Evolutionary conservation across 441 rosid species (phyloP), one percentile per base, ranked within the genome.

Genomic region (Populus hybrid): DNA sequence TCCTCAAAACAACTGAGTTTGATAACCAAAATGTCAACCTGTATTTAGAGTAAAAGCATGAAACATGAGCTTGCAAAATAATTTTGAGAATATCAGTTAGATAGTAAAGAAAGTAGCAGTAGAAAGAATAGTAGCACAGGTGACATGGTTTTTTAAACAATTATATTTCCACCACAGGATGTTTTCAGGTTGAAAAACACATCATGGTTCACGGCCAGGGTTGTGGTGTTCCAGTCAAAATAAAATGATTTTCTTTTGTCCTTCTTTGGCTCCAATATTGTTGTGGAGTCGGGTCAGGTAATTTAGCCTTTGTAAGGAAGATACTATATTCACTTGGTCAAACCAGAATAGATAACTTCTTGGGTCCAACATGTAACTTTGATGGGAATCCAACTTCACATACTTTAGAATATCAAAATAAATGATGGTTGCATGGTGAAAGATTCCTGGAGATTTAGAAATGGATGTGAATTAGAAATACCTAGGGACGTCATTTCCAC

Each of bases 401-500:
- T 61, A 30, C 50, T 57, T 50, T 23, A 67, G 65, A 72, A 65
- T 2, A 7, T 28, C 66, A 23, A 78, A 66, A 68, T 46, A n/a
- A 67, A 46, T 3, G n/a, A 32, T 74, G 40, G 23, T 19, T 46
- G 26, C 12, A 68, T 21, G 46, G 42, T 38, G 28, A 78, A 67
- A 61, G 77, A 69, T 50, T 66, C 67, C 19, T 2, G 63, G 75
- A 73, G 74, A 67, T 24, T 36, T 24, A 21, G 30, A 71, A 69
- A 57, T 67, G 68, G 64, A 74, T 30, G 67, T 67, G 70, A 70
- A 16, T 7, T 23, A 65, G 9, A 16, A 28, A 57, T 89, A 95
- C 99, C 99, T 96, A 9, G 99, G 94, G 75, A 94, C 98, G 81
- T 96, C 98, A 79, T 94, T 91, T 74, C 98, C 98, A 80, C 99